These are phyloP conservation scores for Xanthoceras sorbifolium DNA, from an alignment of 345 rosid species.

Conservation along the genomic window DNA sequence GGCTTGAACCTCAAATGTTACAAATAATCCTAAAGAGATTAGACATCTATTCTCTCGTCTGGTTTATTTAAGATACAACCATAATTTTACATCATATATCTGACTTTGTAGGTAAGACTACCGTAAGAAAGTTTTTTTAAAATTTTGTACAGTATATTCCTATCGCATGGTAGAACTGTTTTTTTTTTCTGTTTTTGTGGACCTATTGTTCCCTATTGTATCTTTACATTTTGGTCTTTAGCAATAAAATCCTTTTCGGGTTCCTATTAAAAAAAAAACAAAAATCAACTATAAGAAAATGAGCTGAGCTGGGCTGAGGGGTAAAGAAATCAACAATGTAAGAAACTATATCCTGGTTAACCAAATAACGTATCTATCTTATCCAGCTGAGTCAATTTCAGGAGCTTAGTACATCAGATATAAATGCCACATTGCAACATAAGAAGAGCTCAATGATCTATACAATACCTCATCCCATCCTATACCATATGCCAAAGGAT, in stretches of 20 bases:
- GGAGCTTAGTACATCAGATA: background rate
- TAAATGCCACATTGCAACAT: background rate
- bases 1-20: background rate
- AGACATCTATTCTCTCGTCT: background rate
- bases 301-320: background rate
- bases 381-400: background rate
- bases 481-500: conserved; percentile 95
- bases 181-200: background rate
- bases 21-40: background rate
- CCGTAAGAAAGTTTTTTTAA: background rate
- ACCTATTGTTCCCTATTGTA: background rate
- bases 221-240: background rate
- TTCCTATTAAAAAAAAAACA: no score
- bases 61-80: conserved; percentile 1
- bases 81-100: conserved; percentile 4
- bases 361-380: background rate
- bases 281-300: background rate
- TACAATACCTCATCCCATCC: conserved; percentile 96
- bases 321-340: background rate
- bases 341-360: background rate
- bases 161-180: background rate
- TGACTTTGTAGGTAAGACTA: background rate
- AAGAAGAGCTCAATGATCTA: background rate
- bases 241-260: background rate
- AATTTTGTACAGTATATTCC: background rate